Evolutionary conservation across 1,284 basidiomycete species (phyloP).

Genomic region (Austroboletus novae-zelandiae): DNA sequence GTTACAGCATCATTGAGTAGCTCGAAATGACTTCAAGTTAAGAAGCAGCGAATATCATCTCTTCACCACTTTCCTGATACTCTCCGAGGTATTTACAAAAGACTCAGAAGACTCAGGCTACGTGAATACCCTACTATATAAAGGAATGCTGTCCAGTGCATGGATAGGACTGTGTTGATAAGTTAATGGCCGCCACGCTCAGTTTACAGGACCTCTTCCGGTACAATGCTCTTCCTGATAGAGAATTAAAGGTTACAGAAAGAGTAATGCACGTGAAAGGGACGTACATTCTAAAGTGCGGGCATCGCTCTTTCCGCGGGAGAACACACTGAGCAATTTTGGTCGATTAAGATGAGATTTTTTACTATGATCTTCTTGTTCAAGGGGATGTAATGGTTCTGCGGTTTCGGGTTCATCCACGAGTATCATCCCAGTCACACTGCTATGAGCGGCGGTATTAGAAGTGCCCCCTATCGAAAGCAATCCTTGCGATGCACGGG

Average conservation of each 20-base stretch:
- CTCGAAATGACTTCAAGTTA: too few relatives aligned
- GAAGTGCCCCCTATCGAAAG: slow-evolving; percentile 19
- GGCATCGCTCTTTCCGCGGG: slow-evolving; percentile 22
- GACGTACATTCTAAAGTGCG: slow-evolving; percentile 17
- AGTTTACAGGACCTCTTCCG: slow-evolving; percentile 3
- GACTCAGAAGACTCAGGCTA: too few relatives aligned
- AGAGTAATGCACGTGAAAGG: background rate
- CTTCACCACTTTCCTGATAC: too few relatives aligned
- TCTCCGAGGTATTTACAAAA: too few relatives aligned
- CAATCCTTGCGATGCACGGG: slow-evolving; percentile 15
- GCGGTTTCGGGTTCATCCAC: slow-evolving; percentile 25
- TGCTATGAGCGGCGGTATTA: background rate
- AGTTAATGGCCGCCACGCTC: background rate
- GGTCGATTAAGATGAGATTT: slow-evolving; percentile 21
- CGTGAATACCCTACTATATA: background rate
- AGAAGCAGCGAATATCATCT: too few relatives aligned
- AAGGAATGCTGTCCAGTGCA: background rate
- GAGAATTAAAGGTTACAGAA: background rate
- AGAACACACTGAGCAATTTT: slow-evolving; percentile 27
- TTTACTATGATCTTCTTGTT: slow-evolving; percentile 6
- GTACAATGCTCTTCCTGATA: slow-evolving; percentile 7
- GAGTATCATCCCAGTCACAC: slow-evolving; percentile 14
- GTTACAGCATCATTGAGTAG: too few relatives aligned
- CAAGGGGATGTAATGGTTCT: slow-evolving; percentile 2
- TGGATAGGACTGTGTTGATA: background rate